Evolutionary conservation across 148 eudicot genomes (phyloP), one percentile per base, ranked within the genome.

Genomic region (Rheum nobile): DNA sequence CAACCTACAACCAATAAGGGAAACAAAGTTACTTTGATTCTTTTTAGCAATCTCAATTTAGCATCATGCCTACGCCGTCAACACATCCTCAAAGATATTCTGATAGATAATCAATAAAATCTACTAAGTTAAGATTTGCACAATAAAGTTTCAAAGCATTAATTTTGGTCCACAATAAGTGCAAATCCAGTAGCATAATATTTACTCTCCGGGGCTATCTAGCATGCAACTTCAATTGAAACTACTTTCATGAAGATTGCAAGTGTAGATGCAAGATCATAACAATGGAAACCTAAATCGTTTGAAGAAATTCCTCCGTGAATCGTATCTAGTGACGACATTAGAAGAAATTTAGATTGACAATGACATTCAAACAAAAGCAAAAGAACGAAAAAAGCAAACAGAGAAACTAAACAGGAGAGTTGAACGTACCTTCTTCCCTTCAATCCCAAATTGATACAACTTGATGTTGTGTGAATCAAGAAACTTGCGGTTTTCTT

Each of bases 391-490:
- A 38, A 38, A 10, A 38, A 47, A 47, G 52, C 52, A 16, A 47
- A 47, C 6, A 47, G 52, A 47, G n/a, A 14, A 47, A 47, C 21
- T 14, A 21, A 34, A 35, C 42, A 28, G 34, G 3, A 1, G 43
- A 52, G 5, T 21, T 32, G 21, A 37, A 16, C 16, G 47, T 81
- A 90, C 96, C 96, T 90, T 90, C 22, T 89, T 90, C 19, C 96
- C 96, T 82, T 90, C 96, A 80, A 90, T 90, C 75, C 96, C 96
- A 74, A 90, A 88, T 75, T 90, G 92, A 80, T 81, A 85, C 80
- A 90, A 86, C 72, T 71, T 79, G 61, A 90, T 82, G 35, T 84
- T 84, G 54, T 84, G 79, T 17, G 86, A 73, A 72, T 85, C 74
- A 44, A 90, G 86, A 83, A 86, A 85, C 78, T 83, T 82, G 67